Conservation (phyloP, 2,329 filamentous ascomycete genomes). For the Phaeosphaeria sp. region DNA sequence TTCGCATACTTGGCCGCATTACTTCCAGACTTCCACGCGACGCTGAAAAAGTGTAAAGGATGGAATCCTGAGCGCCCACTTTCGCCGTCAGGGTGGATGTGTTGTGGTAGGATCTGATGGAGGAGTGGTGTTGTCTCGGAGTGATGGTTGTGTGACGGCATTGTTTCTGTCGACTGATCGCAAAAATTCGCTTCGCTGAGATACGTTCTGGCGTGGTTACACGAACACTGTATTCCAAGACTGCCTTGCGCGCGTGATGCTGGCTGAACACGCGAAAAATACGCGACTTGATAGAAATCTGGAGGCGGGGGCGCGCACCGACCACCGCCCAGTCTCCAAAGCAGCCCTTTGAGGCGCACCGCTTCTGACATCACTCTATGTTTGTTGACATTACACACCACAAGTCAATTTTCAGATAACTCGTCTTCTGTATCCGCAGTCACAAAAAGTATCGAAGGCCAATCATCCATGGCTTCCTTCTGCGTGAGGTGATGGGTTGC, state of each 20-base stretch:
- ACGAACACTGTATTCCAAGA: neutral
- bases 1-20: constrained; percentile 71
- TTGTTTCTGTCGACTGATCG: neutral
- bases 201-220: neutral
- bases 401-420: neutral
- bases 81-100: constrained; percentile 64
- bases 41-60: constrained; percentile 66
- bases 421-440: neutral
- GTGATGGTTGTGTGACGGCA: constrained; percentile 24
- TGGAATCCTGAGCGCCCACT: constrained; percentile 72
- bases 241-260: neutral
- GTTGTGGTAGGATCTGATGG: constrained; percentile 33
- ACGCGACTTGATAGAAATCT: neutral
- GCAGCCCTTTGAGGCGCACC: neutral
- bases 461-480: neutral
- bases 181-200: neutral
- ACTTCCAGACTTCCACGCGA: constrained; percentile 70
- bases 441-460: neutral
- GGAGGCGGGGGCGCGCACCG: neutral
- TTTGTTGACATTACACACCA: neutral
- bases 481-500: neutral
- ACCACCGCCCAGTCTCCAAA: constrained; percentile 1
- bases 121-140: constrained; percentile 41
- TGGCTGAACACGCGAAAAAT: neutral
- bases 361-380: neutral